Percentiles rank a stretch among this genome's conserved stretches.
Conservation (phyloP, 2,329 filamentous ascomycete species). For the Chlorencoelia australis region DNA sequence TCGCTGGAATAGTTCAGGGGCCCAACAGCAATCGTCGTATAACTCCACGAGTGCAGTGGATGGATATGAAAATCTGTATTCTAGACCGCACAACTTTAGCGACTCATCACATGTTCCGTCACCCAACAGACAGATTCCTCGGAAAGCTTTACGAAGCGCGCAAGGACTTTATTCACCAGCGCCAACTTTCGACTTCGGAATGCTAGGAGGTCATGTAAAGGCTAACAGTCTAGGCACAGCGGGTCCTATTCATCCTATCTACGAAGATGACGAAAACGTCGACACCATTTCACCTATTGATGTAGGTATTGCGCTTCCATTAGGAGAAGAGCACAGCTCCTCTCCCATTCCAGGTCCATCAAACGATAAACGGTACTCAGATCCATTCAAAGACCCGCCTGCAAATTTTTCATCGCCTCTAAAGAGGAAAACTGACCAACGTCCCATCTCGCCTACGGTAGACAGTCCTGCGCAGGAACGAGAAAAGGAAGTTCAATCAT, state of each 20-base stretch:
- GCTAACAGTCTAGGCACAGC: constrained; percentile 35
- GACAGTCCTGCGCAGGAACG: constrained; percentile 22
- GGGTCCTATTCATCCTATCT: constrained; percentile 51
- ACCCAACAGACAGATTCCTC: constrained; percentile 22
- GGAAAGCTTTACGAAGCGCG: constrained; percentile 28
- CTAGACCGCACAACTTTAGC: constrained; percentile 13
- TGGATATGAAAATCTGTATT: constrained; percentile 21
- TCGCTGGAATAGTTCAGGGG: constrained; percentile 17
- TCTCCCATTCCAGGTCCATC: constrained; percentile 5
- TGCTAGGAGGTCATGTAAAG: constrained; percentile 30
- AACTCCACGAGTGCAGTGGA: constrained; percentile 19
- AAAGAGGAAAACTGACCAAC: constrained; percentile 7
- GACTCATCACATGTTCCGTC: constrained; percentile 9
- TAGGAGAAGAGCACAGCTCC: constrained; percentile 11
- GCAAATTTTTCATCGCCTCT: constrained; percentile 7
- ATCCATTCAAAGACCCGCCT: constrained; percentile 24
- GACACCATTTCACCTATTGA: constrained; percentile 7
- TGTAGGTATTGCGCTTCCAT: constrained; percentile 16
- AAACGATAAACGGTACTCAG: constrained; percentile 14
- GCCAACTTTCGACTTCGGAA: constrained; percentile 32
- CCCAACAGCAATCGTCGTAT: too few species aligned
- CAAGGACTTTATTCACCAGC: constrained; percentile 31
- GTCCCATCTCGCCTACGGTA: constrained; percentile 10
- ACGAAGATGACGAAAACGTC: constrained; percentile 47
- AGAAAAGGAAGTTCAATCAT: constrained; percentile 27